phyloP scores from a whole-genome alignment of 2,329 filamentous ascomycete species.

The Colletotrichum sp. region DNA sequence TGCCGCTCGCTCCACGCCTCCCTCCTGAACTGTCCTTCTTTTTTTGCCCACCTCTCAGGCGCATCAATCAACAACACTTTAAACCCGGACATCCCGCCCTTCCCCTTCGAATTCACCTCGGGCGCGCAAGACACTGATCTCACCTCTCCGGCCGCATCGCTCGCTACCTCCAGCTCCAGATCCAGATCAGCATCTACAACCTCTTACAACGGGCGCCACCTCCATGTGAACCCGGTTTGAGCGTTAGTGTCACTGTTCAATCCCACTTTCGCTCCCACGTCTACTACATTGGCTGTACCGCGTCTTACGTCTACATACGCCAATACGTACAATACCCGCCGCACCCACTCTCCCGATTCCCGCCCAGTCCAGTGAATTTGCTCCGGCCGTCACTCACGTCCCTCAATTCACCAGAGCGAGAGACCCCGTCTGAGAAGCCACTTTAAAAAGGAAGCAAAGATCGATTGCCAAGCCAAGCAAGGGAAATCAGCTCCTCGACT shows the following conservation, averaged over 20 bases:
- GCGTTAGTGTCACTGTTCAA: neutral
- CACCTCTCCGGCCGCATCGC: neutral
- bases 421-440: neutral
- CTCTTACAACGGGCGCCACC: conserved; percentile 6
- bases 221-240: conserved; percentile 2
- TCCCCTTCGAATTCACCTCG: neutral
- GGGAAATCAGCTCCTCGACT: conserved; percentile 18
- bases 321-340: neutral
- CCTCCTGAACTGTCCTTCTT: neutral
- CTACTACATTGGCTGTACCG: neutral
- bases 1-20: conserved; percentile 1
- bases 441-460: neutral
- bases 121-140: neutral
- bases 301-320: neutral
- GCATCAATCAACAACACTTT: neutral
- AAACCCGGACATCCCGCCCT: neutral
- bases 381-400: neutral
- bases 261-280: conserved; percentile 5
- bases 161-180: neutral
- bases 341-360: neutral
- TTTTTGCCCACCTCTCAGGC: neutral
- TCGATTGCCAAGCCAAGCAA: conserved; percentile 18
- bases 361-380: neutral
- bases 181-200: neutral
- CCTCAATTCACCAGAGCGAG: neutral